Base-by-base conservation (phyloP, 345 rosid genomes). In the Erucastrum elatum region DNA sequence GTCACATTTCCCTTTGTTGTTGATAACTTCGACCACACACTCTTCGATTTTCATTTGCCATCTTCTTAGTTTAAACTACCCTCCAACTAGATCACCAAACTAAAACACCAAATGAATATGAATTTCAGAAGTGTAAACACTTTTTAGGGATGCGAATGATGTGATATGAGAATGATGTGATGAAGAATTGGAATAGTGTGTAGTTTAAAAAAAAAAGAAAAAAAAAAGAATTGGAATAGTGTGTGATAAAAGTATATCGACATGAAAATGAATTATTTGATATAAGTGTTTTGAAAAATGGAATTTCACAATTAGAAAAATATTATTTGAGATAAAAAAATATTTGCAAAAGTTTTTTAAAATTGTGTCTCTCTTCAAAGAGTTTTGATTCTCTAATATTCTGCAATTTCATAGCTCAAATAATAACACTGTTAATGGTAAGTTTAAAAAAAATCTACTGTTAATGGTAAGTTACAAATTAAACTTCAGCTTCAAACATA, bases 51-150 rank as follows among this genome's bases (percentile, higher is more conserved):
- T 66, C 39, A 12, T n/a, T 60, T 60, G 44, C 41, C 9, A 66
- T 77, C 71, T 77, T 77, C 30, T 6, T 5, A 5, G 30, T 72
- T 66, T 46, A 73, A 63, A 67, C 78, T 79, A 59, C 13, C 67
- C 33, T 73, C 63, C 68, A 72, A 59, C 68, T 78, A 66, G 9
- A 77, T 8, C 72, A 39, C 72, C 81, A 66, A 78, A 78, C 81
- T 58, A 65, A 55, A 51, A 4, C 39, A 71, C 49, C 72, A 71
- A 66, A 58, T 66, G 74, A 66, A 53, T 72, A 66, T 59, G 68
- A 72, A 6, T 31, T 25, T 41, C 7, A 58, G 68, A 49, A 72
- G 31, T 66, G 69, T 64, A 59, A 31, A 78, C 31, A 29, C 35
- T 33, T 59, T 60, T 59, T 59, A 25, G 63, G 51, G 77, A 78